Evolutionary conservation across 2,329 filamentous ascomycete genomes (phyloP), one percentile per base, ranked within the genome.

Genomic region (Davidsoniella eucalypti): DNA sequence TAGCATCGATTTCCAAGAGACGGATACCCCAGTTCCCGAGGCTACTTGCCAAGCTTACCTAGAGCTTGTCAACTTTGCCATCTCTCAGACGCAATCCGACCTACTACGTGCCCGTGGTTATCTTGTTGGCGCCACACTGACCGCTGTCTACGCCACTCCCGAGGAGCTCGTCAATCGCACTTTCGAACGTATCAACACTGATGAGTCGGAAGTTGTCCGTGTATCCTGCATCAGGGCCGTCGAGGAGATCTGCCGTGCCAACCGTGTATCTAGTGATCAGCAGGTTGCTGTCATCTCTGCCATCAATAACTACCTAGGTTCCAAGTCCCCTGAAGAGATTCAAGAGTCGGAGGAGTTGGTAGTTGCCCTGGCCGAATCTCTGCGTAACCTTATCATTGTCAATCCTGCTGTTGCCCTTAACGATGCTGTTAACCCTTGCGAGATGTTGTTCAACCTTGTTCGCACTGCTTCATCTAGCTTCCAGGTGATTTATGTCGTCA

Each of bases 311-410:
- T 98, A 88, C 64, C 74, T 96, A 57, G 75, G 81, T 42, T 69
- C 75, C 14, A 87, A 90, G 61, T 87, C 95, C 59, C 71, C 92
- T 45, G 77, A 76, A 48, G 88, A 95, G 16, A 74, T 94, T 44
- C 80, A 84, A 50, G 88, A 95, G 55, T 84, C 85, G 9, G 90
- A 96, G 57, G 92, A 98, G 63, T 75, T 96, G 50, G 79, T 95
- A 56, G 85, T 94, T 12, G 90, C 88, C 0, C 70, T 98, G 29
- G 84, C 90, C 5, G 87, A 95, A 64, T 84, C 88, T 1, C 70
- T 96, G 3, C 78, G 87, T 47, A 80, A 87, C 57, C 82, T 84
- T 25, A 92, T 96, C 58, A 73, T 82, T 57, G 74, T 94, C 50
- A 82, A 95, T 58, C 77, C 84, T 2, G 72, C 73, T 14, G 78